These are phyloP conservation scores for Trebouxia sp. DNA, from an alignment of 139 green algal species.

Conservation along the genomic window DNA sequence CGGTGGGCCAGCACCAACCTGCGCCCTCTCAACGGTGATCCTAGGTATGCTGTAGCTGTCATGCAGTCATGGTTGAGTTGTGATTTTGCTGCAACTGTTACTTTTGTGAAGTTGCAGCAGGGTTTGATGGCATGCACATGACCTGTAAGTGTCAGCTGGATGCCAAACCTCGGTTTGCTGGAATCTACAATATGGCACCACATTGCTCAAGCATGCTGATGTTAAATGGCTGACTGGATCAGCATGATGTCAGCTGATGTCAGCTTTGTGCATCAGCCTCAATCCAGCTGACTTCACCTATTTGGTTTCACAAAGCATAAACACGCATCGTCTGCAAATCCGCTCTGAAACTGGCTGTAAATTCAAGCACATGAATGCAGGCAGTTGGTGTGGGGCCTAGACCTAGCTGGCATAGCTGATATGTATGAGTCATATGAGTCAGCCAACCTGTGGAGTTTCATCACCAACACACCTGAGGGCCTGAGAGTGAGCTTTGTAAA, in stretches of 20 bases:
- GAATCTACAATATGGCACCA: no score
- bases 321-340: no score
- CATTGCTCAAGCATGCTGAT: background rate
- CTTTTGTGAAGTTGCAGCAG: no score
- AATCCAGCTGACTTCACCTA: no score
- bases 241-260: no score
- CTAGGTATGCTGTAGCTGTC: background rate
- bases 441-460: constrained; percentile 75
- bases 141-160: no score
- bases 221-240: background rate
- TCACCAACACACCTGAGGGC: constrained; percentile 68
- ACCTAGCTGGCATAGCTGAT: constrained; percentile 83
- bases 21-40: constrained; percentile 37
- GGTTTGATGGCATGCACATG: no score
- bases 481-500: constrained; percentile 82
- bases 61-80: no score
- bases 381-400: constrained; percentile 77
- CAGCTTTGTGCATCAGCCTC: no score
- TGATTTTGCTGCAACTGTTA: no score
- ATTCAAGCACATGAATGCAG: background rate
- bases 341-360: background rate
- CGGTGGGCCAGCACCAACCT: constrained; percentile 90
- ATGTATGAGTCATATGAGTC: constrained; percentile 90
- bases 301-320: no score
- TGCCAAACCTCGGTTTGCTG: no score